Evolutionary conservation across 2,329 filamentous ascomycete species (phyloP), one percentile per base, ranked within the genome.

Genomic region (Fusarium devonianum): DNA sequence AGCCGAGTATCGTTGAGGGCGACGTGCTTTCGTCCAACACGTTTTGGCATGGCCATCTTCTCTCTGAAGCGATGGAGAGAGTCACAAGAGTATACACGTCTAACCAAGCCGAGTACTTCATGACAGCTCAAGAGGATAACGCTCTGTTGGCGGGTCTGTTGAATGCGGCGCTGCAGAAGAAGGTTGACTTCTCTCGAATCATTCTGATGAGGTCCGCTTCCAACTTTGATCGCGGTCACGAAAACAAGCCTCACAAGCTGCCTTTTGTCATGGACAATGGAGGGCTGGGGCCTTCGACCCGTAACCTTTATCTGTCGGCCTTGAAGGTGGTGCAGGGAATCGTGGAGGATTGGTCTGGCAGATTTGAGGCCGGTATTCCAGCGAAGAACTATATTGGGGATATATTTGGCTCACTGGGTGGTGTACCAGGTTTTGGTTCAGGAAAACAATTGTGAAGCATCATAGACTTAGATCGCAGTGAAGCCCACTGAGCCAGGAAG

Each of bases 71-170:
- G 0, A 62, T 62, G 48, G 58, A 62, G 11, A 50, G 28, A 11
- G 56, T 62, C 1, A 22, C 58, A 1, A 47, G 23, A 16, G 49
- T 62, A 0, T 62, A 62, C 4, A 56, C 56, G 1, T 34, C 58
- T 10, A 43, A 49, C 1, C 41, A 61, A 5, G 54, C 16, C 3
- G 35, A 54, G 2, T 62, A 62, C 7, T 49, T 49, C 2, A 62
- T 62, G 58, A 62, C 58, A n/a, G 58, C 58, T 0, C 55, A 60
- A 28, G 58, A 62, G n/a, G 58, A 62, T 10, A 62, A 53, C 3
- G 58, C 58, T 4, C 34, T 62, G 0, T 28, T 62, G 3, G 28
- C 58, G 2, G 52, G 58, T 2, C 32, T 62, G 0, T 13, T 57
- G 13, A 62, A 56, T 2, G 58, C 58, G 14, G 28, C 56, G 0